These are phyloP conservation scores for Mucor saturninus DNA, from an alignment of 371 early-diverging fungal genomes.

Conservation along the genomic window DNA sequence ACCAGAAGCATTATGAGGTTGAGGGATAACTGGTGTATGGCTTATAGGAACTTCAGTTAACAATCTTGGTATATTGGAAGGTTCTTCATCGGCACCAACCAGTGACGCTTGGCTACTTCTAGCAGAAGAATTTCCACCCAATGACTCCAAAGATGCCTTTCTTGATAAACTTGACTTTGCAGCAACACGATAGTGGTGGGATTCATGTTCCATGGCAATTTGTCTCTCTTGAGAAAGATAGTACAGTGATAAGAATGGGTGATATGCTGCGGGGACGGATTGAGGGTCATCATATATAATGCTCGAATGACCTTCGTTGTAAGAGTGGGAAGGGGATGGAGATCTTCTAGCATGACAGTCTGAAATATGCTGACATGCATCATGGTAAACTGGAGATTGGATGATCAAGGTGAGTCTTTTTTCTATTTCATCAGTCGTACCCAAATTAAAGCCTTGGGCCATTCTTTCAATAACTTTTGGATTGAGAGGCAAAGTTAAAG, in stretches of 20 bases:
- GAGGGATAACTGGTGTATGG: conserved; percentile 21
- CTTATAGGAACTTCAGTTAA: conserved; percentile 28
- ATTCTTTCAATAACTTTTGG: conserved; percentile 75
- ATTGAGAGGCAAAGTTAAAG: conserved; percentile 73
- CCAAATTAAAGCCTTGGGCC: conserved; percentile 84
- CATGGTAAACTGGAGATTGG: conserved; percentile 38
- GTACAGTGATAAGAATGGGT: conserved; percentile 85
- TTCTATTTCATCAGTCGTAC: conserved; percentile 73
- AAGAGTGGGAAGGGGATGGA: conserved; percentile 9
- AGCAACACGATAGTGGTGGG: conserved; percentile 12
- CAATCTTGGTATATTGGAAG: conserved; percentile 14
- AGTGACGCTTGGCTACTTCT: conserved; percentile 46
- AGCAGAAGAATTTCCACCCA: conserved; percentile 39
- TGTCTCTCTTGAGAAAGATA: conserved; percentile 81
- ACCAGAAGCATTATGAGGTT: conserved; percentile 1
- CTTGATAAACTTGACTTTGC: conserved; percentile 34
- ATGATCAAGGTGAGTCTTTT: conserved; percentile 62
- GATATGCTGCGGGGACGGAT: conserved; percentile 54
- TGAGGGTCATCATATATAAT: conserved; percentile 48
- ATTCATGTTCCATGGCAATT: conserved; percentile 51
- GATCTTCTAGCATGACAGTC: conserved; percentile 18
- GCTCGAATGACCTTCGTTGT: conserved; percentile 8
- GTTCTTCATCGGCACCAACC: conserved; percentile 19
- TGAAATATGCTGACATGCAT: conserved; percentile 30
- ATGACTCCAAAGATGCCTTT: conserved; percentile 44